phyloP scores from a whole-genome alignment of 306 rosid species.

The Cucurbita moschata region DNA sequence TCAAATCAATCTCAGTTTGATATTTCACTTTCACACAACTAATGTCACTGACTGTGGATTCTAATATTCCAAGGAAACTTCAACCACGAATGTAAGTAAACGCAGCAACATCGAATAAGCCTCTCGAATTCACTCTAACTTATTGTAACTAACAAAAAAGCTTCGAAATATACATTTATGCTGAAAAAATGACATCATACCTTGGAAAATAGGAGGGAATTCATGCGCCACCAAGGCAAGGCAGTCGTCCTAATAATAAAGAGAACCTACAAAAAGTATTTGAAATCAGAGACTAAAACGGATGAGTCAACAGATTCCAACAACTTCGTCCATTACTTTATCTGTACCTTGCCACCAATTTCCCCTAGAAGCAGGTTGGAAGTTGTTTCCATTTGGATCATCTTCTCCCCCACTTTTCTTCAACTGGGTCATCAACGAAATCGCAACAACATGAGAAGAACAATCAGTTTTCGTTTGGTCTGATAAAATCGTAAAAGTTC shows the following conservation, averaged over 20 bases:
- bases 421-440: slow-evolving; percentile 18
- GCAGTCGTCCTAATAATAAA: slow-evolving; percentile 33
- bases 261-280: slow-evolving; percentile 27
- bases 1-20: neutral
- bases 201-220: slow-evolving; percentile 25
- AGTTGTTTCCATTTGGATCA: slow-evolving; percentile 34
- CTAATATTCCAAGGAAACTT: neutral
- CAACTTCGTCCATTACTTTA: neutral
- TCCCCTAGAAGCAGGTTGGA: slow-evolving; percentile 30
- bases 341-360: slow-evolving; percentile 54
- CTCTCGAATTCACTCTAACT: neutral
- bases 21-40: neutral
- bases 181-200: slow-evolving; percentile 5
- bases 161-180: neutral
- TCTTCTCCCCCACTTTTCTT: slow-evolving; percentile 29
- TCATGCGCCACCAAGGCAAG: slow-evolving; percentile 10
- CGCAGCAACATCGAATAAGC: neutral
- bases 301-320: neutral
- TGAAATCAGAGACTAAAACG: slow-evolving; percentile 22
- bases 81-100: neutral
- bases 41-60: neutral
- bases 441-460: neutral
- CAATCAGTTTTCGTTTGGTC: neutral
- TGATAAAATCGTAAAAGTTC: neutral
- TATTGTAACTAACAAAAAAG: neutral